Evolutionary conservation across 2,329 filamentous ascomycete species (phyloP).

Genomic region (Xylariales sp.): DNA sequence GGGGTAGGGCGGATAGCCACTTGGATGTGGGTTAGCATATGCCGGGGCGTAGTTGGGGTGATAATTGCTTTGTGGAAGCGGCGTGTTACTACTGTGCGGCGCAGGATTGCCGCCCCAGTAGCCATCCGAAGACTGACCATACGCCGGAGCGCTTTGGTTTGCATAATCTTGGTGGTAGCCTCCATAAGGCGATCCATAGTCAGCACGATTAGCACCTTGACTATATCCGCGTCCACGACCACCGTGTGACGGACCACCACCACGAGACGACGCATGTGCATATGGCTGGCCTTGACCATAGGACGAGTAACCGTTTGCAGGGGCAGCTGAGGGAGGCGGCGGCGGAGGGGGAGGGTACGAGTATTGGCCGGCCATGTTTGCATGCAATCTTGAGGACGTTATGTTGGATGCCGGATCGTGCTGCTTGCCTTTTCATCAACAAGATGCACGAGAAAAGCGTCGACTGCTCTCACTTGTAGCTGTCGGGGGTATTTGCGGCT

Average conservation of each 20-base stretch:
- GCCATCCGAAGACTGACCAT: conserved; percentile 21
- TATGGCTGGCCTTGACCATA: conserved; percentile 26
- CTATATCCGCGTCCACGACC: conserved; percentile 18
- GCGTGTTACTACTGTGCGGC: conserved; percentile 27
- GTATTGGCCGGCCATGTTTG: conserved; percentile 25
- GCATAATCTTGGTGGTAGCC: conserved; percentile 22
- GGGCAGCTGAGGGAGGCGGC: conserved; percentile 20
- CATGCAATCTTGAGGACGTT: no score
- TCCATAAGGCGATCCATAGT: conserved; percentile 18
- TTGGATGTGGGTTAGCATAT: conserved; percentile 37
- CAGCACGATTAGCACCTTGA: conserved; percentile 16
- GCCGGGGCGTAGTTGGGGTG: conserved; percentile 57
- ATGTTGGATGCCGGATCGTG: no score
- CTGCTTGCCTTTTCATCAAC: no score
- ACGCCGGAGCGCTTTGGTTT: conserved; percentile 12
- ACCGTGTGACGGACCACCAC: conserved; percentile 16
- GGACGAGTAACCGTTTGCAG: conserved; percentile 20
- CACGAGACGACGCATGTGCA: conserved; percentile 35
- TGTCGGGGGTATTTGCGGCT: no score
- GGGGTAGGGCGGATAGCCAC: conserved; percentile 34
- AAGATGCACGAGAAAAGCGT: no score
- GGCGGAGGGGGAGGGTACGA: conserved; percentile 24
- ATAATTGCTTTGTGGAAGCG: conserved; percentile 38
- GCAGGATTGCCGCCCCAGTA: conserved; percentile 23
- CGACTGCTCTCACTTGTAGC: no score